These are phyloP conservation scores for Paraleonurus japonicus DNA, from an alignment of 257 asterid genomes.

Conservation along the genomic window DNA sequence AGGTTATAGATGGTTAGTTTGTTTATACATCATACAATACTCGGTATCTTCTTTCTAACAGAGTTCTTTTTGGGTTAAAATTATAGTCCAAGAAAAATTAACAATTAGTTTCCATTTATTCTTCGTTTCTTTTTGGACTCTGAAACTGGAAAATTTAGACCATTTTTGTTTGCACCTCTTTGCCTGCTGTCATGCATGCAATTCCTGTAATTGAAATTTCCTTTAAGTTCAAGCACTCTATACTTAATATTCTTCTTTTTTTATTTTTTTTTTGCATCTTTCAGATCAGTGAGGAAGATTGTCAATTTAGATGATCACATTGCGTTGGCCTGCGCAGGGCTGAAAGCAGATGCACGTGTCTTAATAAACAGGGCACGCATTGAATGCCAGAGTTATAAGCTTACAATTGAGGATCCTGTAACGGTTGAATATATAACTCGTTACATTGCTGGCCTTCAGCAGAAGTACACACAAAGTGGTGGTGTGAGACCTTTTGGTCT, in stretches of 20 bases:
- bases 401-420: constrained; percentile 92
- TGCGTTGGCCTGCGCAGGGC: constrained; percentile 98
- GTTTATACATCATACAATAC: neutral
- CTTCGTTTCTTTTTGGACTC: neutral
- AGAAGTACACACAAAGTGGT: constrained; percentile 44
- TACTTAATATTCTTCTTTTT: neutral
- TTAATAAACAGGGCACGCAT: constrained; percentile 87
- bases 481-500: constrained; percentile 86
- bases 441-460: constrained; percentile 98
- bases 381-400: constrained; percentile 79
- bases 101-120: neutral
- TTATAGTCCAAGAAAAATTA: neutral
- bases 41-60: neutral
- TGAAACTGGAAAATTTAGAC: neutral
- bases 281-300: constrained; percentile 90
- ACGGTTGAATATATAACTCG: constrained; percentile 98
- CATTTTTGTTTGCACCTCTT: neutral
- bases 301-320: constrained; percentile 86
- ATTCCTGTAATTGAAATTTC: neutral
- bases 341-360: constrained; percentile 98
- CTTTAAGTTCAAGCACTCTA: neutral
- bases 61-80: neutral
- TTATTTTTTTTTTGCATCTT: constrained; percentile 9
- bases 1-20: neutral
- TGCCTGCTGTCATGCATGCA: neutral